Conservation (phyloP, 495 filamentous ascomycete genomes). For the Talaromyces stipitatus region DNA sequence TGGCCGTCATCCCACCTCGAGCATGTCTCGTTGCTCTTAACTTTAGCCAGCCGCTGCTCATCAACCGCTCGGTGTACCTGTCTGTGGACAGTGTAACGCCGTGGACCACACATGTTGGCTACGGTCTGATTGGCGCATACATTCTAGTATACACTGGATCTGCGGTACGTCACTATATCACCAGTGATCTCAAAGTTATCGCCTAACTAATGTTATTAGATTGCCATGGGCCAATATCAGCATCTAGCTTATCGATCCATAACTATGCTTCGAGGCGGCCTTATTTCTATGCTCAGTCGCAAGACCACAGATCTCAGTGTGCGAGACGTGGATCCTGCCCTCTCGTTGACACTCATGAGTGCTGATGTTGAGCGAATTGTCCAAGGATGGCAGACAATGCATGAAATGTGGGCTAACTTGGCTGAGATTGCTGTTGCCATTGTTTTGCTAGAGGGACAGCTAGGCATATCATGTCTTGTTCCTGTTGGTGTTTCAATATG, state of each 20-base stretch:
- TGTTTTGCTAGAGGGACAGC: slow-evolving; percentile 39
- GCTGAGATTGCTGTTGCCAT: slow-evolving; percentile 50
- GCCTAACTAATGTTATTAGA: slow-evolving; percentile 11
- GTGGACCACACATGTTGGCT: slow-evolving; percentile 39
- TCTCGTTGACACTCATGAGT: slow-evolving; percentile 48
- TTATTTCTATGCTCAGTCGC: slow-evolving; percentile 50
- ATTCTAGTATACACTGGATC: slow-evolving; percentile 43
- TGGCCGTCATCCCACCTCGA: slow-evolving; percentile 43
- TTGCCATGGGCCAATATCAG: slow-evolving; percentile 36
- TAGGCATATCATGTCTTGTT: slow-evolving; percentile 36
- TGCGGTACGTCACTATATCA: slow-evolving; percentile 39
- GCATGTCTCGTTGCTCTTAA: slow-evolving; percentile 49
- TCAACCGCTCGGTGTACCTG: slow-evolving; percentile 44
- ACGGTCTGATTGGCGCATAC: slow-evolving; percentile 46
- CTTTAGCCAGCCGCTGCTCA: slow-evolving; percentile 57
- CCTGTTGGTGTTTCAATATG: slow-evolving; percentile 44
- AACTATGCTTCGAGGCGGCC: slow-evolving; percentile 51
- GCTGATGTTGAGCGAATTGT: slow-evolving; percentile 45
- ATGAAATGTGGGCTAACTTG: slow-evolving; percentile 46
- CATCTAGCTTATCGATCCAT: slow-evolving; percentile 51
- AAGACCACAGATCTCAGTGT: slow-evolving; percentile 36
- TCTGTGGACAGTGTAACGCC: slow-evolving; percentile 32
- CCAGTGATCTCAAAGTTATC: slow-evolving; percentile 25
- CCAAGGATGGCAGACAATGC: slow-evolving; percentile 27
- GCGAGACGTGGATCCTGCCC: slow-evolving; percentile 38